phyloP scores from a whole-genome alignment of 164 flowering plant species.

The Vitis rotundifolia region DNA sequence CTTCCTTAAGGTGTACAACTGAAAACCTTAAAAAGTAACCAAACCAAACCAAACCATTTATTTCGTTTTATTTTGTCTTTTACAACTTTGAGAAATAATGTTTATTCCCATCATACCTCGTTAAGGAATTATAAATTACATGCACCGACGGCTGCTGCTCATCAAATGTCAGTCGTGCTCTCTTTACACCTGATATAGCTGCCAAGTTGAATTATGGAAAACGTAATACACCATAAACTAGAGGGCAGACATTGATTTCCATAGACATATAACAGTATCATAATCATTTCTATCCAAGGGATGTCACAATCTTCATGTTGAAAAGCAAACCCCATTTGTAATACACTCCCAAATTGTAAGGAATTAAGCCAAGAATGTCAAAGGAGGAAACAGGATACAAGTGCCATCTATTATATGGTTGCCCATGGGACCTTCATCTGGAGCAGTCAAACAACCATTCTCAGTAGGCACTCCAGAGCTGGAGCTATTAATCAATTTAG shows the following conservation, averaged over 20 bases:
- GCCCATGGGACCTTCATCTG: slow-evolving; percentile 20
- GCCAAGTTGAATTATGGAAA: slow-evolving; percentile 39
- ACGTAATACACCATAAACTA: slow-evolving; percentile 12
- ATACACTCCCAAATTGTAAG: background rate
- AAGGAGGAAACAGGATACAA: slow-evolving; percentile 46
- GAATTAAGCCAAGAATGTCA: background rate
- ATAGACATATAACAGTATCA: background rate
- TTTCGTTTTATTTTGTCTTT: background rate
- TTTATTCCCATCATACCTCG: slow-evolving; percentile 53
- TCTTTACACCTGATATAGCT: slow-evolving; percentile 73
- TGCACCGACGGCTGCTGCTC: slow-evolving; percentile 72
- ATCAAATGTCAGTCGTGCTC: slow-evolving; percentile 52
- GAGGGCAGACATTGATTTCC: background rate
- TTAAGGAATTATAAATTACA: slow-evolving; percentile 57
- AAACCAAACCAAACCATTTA: no score
- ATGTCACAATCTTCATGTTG: background rate
- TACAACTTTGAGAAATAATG: background rate
- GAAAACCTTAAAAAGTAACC: no score
- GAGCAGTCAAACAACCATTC: slow-evolving; percentile 28
- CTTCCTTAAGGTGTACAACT: background rate
- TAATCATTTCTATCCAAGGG: background rate
- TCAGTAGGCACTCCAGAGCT: slow-evolving; percentile 25
- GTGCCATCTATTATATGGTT: slow-evolving; percentile 24
- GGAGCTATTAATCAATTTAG: slow-evolving; percentile 17
- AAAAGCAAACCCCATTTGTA: background rate